A percentile compares a stretch with the other conserved stretches of the same genome.
Evolutionary conservation across 1,139 yeast species (phyloP).

Genomic region (Suhomyces panamericanus): DNA sequence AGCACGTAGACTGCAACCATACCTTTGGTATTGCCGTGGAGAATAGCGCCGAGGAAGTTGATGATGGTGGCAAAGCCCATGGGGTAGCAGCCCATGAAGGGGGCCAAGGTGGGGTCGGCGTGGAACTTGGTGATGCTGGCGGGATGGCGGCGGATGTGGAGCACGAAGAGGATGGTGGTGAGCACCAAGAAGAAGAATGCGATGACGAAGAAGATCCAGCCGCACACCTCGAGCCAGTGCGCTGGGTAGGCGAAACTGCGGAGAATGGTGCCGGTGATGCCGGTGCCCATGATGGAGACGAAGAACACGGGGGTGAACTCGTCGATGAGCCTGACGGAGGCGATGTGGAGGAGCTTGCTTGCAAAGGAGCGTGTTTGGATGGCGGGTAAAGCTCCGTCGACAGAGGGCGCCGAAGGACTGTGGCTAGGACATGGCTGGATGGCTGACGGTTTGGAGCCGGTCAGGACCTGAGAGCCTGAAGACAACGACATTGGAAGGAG

Average conservation of each 20-base stretch:
- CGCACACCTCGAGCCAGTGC: conserved; percentile 58
- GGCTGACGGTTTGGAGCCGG: not conserved
- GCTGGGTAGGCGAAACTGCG: conserved; percentile 65
- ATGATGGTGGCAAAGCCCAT: conserved; percentile 76
- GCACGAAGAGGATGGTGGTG: conserved; percentile 37
- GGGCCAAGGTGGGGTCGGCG: conserved; percentile 48
- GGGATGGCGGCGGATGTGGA: conserved; percentile 40
- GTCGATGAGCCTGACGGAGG: conserved; percentile 18
- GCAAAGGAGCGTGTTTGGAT: not conserved
- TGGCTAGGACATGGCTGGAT: not conserved
- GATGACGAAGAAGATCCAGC: conserved; percentile 55
- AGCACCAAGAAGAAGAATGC: conserved; percentile 50
- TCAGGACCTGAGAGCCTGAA: not conserved
- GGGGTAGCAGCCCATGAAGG: conserved; percentile 73
- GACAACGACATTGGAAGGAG: not conserved
- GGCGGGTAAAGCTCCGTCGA: not conserved
- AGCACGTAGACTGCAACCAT: conserved; percentile 51
- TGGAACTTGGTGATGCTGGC: conserved; percentile 36
- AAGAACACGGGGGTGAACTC: conserved; percentile 61
- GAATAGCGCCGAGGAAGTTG: conserved; percentile 48
- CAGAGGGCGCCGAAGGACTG: not conserved
- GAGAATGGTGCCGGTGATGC: conserved; percentile 63
- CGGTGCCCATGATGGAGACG: conserved; percentile 82
- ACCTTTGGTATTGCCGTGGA: conserved; percentile 31
- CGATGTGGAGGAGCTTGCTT: not conserved